Evolutionary conservation across 2,329 filamentous ascomycete genomes (phyloP).

Genomic region (Paraphaeosphaeria sporulosa): DNA sequence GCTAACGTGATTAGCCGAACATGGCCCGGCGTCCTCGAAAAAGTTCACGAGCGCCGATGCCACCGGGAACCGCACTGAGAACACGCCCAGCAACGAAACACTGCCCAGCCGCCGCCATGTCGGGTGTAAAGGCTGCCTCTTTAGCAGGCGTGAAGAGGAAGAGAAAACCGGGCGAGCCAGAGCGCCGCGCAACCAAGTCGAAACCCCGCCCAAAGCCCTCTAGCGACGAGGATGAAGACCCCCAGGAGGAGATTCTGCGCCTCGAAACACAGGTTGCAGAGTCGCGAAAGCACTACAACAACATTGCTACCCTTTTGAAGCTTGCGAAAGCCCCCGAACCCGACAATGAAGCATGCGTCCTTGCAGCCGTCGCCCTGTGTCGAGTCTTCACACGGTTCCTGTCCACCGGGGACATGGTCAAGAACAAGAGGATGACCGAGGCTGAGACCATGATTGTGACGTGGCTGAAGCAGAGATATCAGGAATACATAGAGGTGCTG

Average conservation of each 20-base stretch:
- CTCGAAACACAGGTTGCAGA: slow-evolving; percentile 84
- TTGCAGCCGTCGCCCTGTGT: slow-evolving; percentile 82
- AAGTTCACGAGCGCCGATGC: slow-evolving; percentile 10
- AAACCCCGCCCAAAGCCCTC: slow-evolving; percentile 43
- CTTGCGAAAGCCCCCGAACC: slow-evolving; percentile 59
- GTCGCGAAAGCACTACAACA: slow-evolving; percentile 91
- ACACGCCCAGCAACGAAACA: background rate
- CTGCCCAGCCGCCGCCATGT: slow-evolving; percentile 39
- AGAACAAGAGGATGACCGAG: slow-evolving; percentile 70
- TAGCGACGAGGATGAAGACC: slow-evolving; percentile 51
- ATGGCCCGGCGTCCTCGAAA: slow-evolving; percentile 31
- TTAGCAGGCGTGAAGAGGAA: slow-evolving; percentile 54
- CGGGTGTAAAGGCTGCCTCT: slow-evolving; percentile 36
- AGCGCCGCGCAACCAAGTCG: slow-evolving; percentile 50
- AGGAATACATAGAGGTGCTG: slow-evolving; percentile 73
- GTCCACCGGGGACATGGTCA: slow-evolving; percentile 73
- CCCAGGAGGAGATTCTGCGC: slow-evolving; percentile 71
- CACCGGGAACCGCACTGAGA: slow-evolving; percentile 5
- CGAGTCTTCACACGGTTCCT: slow-evolving; percentile 85
- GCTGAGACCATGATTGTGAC: slow-evolving; percentile 76
- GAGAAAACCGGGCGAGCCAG: slow-evolving; percentile 41
- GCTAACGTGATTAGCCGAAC: slow-evolving; percentile 38
- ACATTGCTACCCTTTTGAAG: slow-evolving; percentile 76
- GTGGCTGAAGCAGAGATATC: slow-evolving; percentile 80
- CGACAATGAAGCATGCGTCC: slow-evolving; percentile 64